A percentile compares a stretch with the other conserved stretches of the same genome.
phyloP scores from a whole-genome alignment of 1,284 basidiomycete species.

The Irpex rosettiformis region DNA sequence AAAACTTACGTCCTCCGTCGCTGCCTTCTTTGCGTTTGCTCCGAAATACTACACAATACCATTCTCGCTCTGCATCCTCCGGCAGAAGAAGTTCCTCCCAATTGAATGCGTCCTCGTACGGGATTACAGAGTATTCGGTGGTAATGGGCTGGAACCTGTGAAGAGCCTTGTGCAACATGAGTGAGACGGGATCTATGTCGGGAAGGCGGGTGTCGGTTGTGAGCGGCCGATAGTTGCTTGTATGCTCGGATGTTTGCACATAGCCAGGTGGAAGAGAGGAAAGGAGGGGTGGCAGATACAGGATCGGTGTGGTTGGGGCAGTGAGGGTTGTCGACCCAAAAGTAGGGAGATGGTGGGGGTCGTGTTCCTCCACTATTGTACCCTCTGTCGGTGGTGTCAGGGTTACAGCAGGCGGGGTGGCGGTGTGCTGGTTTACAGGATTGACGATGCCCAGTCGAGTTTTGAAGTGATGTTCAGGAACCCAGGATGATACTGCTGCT shows the following conservation, averaged over 20 bases:
- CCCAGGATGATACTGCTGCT: conserved; percentile 3
- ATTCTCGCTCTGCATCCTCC: conserved; percentile 71
- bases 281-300: conserved; percentile 79
- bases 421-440: background rate
- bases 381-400: conserved; percentile 8
- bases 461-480: conserved; percentile 1
- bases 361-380: conserved; percentile 19
- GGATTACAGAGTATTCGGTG: conserved; percentile 55
- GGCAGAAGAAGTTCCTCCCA: conserved; percentile 75
- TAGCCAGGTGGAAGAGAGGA: conserved; percentile 57
- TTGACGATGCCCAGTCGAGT: background rate
- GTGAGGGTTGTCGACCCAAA: conserved; percentile 36
- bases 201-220: conserved; percentile 76
- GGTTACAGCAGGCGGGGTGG: background rate
- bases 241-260: conserved; percentile 18
- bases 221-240: conserved; percentile 38
- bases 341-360: conserved; percentile 60
- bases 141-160: conserved; percentile 70
- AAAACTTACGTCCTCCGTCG: conserved; percentile 58
- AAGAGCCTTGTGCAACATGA: conserved; percentile 83
- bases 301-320: conserved; percentile 44
- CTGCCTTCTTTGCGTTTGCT: conserved; percentile 71
- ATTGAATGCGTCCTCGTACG: conserved; percentile 81
- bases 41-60: conserved; percentile 91
- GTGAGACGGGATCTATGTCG: conserved; percentile 75